Conservation (phyloP, 192 early-diverging fungal genomes). For the Phycomyces blakesleeanus region DNA sequence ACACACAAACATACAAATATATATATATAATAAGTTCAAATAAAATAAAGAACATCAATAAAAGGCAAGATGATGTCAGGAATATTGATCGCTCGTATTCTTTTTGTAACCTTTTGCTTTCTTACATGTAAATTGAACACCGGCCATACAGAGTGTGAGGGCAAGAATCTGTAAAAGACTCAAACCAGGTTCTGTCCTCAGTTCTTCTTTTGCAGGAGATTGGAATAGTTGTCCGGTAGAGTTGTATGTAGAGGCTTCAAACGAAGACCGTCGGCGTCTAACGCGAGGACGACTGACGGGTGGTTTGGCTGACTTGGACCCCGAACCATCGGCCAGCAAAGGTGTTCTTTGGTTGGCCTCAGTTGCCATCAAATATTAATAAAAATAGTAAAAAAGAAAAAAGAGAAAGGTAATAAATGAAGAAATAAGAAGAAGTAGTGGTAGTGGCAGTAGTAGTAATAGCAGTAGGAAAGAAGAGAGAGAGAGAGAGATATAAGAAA, state of each 20-base stretch:
- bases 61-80: neutral
- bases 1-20: neutral
- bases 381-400: no score
- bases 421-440: no score
- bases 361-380: no score
- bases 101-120: no score
- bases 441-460: no score
- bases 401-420: no score
- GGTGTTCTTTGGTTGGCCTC: neutral
- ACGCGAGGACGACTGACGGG: conserved; percentile 7
- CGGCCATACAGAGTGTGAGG: conserved; percentile 57
- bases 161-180: conserved; percentile 25
- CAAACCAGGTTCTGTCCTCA: conserved; percentile 9
- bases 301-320: conserved; percentile 6
- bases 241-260: conserved; percentile 25
- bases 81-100: neutral
- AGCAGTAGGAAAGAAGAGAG: no score
- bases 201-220: neutral
- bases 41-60: neutral
- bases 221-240: neutral
- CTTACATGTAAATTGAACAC: conserved; percentile 71
- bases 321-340: neutral
- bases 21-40: conserved; percentile 1
- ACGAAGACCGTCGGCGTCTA: conserved; percentile 16
- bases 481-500: no score